Evolutionary conservation across 1,139 yeast genomes (phyloP), one percentile per base, ranked within the genome.

Genomic region (Yamadazyma sp.): DNA sequence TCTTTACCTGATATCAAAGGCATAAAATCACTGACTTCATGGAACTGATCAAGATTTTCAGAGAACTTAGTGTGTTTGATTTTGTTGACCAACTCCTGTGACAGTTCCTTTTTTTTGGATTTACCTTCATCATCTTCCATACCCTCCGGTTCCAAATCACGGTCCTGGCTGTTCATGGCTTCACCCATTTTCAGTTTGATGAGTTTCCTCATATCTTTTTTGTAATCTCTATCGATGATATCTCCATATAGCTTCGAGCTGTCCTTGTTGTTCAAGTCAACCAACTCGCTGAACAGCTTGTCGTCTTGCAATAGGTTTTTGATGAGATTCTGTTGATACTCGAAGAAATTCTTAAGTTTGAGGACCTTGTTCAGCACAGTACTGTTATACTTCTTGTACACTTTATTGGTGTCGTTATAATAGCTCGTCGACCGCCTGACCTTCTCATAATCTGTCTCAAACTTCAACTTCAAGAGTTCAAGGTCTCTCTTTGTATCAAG

Each of bases 291-390:
- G 18, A 52, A 50, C 12, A 44, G 39, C 17, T 52, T 49, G 5
- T 43, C 48, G 15, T 50, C 52, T 3, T 47, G 41, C 22, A 64
- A 48, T 26, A 58, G 42, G 8, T 58, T 59, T 25, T 51, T 50
- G 42, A 70, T 64, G 23, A 61, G 42, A 29, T 49, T 55, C 35
- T 55, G 56, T 46, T 72, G 77, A 45, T 54, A 68, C 48, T 66
- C 70, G 39, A 72, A 64, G 43, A 71, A 71, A 46, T 66, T 63
- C 48, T 62, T 62, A 37, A 72, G 51, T 44, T 71, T 72, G 37
- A 61, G 61, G 33, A 72, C 54, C 47, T 70, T 71, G 49, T 65
- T 70, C 15, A 61, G 46, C 46, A 64, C 41, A 2, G 58, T 44
- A 24, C 45, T 40, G 46, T 64, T 66, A 53, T 64, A 58, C 42